Evolutionary conservation across 805 yeast genomes (phyloP).

Genomic region (Pichia rugopelliculosa): DNA sequence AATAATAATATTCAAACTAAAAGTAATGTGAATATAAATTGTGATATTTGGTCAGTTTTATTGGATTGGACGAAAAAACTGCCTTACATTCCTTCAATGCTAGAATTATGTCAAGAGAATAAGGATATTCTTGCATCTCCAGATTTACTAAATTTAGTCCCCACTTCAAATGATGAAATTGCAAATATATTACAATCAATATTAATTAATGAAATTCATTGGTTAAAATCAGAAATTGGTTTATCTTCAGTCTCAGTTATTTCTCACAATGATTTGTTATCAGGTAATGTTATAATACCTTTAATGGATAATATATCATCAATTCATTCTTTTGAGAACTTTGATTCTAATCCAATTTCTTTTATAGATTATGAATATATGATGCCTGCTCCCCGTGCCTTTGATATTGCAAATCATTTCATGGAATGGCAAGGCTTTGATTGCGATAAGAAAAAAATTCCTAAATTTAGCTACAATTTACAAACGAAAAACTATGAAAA

Average conservation of each 20-base stretch:
- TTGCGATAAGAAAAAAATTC: constrained; percentile 55
- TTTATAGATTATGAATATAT: constrained; percentile 70
- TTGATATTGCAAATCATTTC: constrained; percentile 67
- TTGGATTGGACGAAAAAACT: constrained; percentile 56
- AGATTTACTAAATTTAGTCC: not conserved
- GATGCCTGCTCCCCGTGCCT: constrained; percentile 66
- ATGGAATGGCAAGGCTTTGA: constrained; percentile 81
- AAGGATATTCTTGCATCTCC: constrained; percentile 18
- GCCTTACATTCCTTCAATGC: constrained; percentile 41
- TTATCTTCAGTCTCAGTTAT: constrained; percentile 48
- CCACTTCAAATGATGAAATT: not conserved
- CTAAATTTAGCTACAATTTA: constrained; percentile 19
- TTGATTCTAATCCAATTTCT: constrained; percentile 34
- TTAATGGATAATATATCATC: constrained; percentile 1
- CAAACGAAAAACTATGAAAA: constrained; percentile 29
- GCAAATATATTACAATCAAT: constrained; percentile 14
- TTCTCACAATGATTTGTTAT: constrained; percentile 63
- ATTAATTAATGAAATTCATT: constrained; percentile 43
- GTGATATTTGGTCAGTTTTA: constrained; percentile 44
- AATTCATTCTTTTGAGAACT: constrained; percentile 12
- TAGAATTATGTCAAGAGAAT: constrained; percentile 32
- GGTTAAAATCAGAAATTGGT: constrained; percentile 41
- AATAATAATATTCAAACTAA: too few species aligned
- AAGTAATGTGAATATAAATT: not conserved
- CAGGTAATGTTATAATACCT: constrained; percentile 68